Percentiles rank a stretch among this genome's conserved stretches.
These are phyloP conservation scores for Cyberlindnera mississippiensis DNA, from an alignment of 805 yeast species.

Conservation along the genomic window DNA sequence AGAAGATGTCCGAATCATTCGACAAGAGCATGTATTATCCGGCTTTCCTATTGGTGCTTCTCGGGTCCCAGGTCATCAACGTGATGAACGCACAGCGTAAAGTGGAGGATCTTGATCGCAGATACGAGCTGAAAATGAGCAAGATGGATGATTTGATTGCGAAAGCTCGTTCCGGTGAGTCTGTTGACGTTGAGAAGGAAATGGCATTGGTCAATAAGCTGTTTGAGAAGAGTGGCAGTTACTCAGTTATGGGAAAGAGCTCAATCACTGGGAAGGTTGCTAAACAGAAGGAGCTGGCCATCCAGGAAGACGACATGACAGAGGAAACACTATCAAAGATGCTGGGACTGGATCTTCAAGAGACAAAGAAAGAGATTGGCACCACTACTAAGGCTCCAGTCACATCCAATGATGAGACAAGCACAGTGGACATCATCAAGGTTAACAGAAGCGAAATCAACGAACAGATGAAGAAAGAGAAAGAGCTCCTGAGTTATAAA, in stretches of 20 bases:
- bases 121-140: slow-evolving; percentile 34
- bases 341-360: slow-evolving; percentile 13
- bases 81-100: slow-evolving; percentile 40
- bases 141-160: slow-evolving; percentile 37
- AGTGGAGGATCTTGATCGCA: slow-evolving; percentile 36
- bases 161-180: slow-evolving; percentile 34
- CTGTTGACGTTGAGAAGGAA: slow-evolving; percentile 39
- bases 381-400: too few species aligned
- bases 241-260: slow-evolving; percentile 9
- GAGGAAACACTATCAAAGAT: slow-evolving; percentile 17
- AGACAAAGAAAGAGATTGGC: background rate
- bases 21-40: slow-evolving; percentile 37
- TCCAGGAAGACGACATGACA: slow-evolving; percentile 23
- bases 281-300: slow-evolving; percentile 15
- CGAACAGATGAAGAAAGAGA: slow-evolving; percentile 29
- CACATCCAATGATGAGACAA: background rate
- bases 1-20: slow-evolving; percentile 20
- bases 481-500: slow-evolving; percentile 27
- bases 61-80: slow-evolving; percentile 45
- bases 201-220: slow-evolving; percentile 34
- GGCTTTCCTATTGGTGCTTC: slow-evolving; percentile 38
- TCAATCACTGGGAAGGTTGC: slow-evolving; percentile 1
- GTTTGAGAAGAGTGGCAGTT: slow-evolving; percentile 21
- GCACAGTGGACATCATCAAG: slow-evolving; percentile 4
- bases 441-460: slow-evolving; percentile 15